Conservation (phyloP, 179 eudicot genomes). For the Silene noctiflora region DNA sequence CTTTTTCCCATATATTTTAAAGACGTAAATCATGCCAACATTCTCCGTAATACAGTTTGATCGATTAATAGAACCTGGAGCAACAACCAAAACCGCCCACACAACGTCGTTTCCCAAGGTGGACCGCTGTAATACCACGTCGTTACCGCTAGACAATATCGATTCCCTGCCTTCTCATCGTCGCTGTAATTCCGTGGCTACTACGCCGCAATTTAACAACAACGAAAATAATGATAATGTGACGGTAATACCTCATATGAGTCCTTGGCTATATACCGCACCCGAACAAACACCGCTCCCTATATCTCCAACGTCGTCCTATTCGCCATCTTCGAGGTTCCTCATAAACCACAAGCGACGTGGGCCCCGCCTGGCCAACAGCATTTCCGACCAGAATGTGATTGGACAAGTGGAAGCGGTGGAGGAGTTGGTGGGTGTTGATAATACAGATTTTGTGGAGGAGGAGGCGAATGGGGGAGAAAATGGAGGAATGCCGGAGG, state of each 20-base stretch:
- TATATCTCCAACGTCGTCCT: slow-evolving; percentile 70
- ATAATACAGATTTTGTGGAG: too few species aligned
- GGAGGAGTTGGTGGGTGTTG: slow-evolving; percentile 21
- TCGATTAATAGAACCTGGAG: too few species aligned
- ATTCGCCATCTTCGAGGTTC: slow-evolving; percentile 75
- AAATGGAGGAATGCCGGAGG: slow-evolving; percentile 11
- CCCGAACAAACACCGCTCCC: slow-evolving; percentile 83
- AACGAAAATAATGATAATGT: background rate
- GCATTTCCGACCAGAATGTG: slow-evolving; percentile 33
- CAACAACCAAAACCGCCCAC: too few species aligned
- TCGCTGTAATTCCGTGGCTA: slow-evolving; percentile 28
- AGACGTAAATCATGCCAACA: too few species aligned
- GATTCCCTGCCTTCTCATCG: slow-evolving; percentile 30
- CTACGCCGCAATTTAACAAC: background rate
- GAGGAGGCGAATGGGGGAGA: slow-evolving; percentile 4
- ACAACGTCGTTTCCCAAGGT: too few species aligned
- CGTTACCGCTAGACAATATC: too few species aligned
- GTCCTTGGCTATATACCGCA: slow-evolving; percentile 71
- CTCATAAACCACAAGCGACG: slow-evolving; percentile 82
- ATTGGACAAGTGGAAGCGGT: slow-evolving; percentile 28
- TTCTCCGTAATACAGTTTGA: too few species aligned
- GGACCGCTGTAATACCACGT: too few species aligned
- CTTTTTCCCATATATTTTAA: too few species aligned
- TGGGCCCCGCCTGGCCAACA: slow-evolving; percentile 78
- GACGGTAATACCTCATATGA: slow-evolving; percentile 46